These are phyloP conservation scores for Blepharisma japonicum DNA, from an alignment of 73 alveolate genomes.

Conservation along the genomic window DNA sequence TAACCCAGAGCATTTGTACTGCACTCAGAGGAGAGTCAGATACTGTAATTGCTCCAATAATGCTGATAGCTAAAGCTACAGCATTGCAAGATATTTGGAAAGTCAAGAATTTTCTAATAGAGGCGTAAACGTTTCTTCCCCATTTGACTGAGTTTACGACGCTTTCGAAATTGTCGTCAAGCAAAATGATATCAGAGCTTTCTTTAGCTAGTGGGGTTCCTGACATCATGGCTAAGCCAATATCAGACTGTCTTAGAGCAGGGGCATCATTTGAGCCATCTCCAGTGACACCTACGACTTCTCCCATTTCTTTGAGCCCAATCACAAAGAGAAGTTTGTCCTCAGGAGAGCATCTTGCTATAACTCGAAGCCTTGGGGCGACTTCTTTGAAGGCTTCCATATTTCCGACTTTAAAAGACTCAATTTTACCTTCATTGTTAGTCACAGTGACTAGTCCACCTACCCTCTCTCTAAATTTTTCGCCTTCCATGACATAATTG, in stretches of 20 bases:
- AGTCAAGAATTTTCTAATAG: slow-evolving; percentile 85
- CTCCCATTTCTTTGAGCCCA: slow-evolving; percentile 76
- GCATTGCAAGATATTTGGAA: slow-evolving; percentile 86
- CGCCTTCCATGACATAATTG: slow-evolving; percentile 49
- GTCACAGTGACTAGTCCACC: slow-evolving; percentile 37
- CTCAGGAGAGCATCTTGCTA: slow-evolving; percentile 89
- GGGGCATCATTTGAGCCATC: slow-evolving; percentile 95
- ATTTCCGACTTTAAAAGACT: slow-evolving; percentile 40
- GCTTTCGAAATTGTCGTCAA: slow-evolving; percentile 93
- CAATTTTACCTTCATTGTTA: background rate
- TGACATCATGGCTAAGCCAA: slow-evolving; percentile 92
- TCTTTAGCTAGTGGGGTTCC: slow-evolving; percentile 98
- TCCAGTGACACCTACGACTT: slow-evolving; percentile 91
- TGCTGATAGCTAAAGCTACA: slow-evolving; percentile 89
- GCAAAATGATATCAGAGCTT: slow-evolving; percentile 93
- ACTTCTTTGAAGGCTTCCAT: slow-evolving; percentile 63
- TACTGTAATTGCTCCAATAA: slow-evolving; percentile 81
- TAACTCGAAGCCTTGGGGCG: slow-evolving; percentile 61
- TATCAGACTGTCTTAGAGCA: slow-evolving; percentile 89
- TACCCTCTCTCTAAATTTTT: slow-evolving; percentile 44
- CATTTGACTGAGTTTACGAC: slow-evolving; percentile 90
- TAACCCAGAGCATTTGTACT: slow-evolving; percentile 88
- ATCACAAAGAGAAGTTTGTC: slow-evolving; percentile 81
- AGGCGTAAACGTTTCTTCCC: slow-evolving; percentile 94
- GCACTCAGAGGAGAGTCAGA: slow-evolving; percentile 82